phyloP scores from a whole-genome alignment of 768 basidiomycete species.

The Termitomyces heimii region DNA sequence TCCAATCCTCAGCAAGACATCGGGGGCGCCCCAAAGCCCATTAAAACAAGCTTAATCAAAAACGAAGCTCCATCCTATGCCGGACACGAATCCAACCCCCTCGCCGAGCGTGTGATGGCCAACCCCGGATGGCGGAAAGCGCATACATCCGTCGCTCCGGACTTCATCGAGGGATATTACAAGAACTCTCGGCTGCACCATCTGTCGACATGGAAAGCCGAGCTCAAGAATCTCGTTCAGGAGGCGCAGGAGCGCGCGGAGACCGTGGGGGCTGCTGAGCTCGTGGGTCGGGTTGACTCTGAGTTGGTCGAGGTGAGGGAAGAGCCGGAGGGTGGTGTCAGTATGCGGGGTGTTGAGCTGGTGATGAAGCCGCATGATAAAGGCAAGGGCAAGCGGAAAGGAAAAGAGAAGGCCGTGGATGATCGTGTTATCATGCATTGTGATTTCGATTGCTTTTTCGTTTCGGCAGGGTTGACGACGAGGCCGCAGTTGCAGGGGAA shows the following conservation, averaged over 20 bases:
- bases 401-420: constrained; percentile 48
- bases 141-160: constrained; percentile 81
- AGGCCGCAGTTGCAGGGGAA: constrained; percentile 81
- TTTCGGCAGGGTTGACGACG: constrained; percentile 79
- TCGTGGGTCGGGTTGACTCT: constrained; percentile 27
- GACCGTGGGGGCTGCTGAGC: constrained; percentile 14
- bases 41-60: background rate
- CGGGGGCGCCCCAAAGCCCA: too few relatives aligned
- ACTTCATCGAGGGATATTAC: constrained; percentile 82
- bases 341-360: constrained; percentile 50
- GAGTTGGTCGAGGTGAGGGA: constrained; percentile 8
- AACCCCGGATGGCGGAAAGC: constrained; percentile 81
- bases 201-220: constrained; percentile 87
- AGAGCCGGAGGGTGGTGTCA: constrained; percentile 25
- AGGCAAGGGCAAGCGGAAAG: constrained; percentile 51
- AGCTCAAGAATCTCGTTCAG: constrained; percentile 72
- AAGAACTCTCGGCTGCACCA: constrained; percentile 91
- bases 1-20: background rate
- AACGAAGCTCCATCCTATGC: constrained; percentile 58
- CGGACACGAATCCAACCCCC: constrained; percentile 56
- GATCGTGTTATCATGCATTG: constrained; percentile 83
- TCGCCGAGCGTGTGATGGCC: constrained; percentile 76
- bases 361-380: constrained; percentile 42
- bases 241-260: constrained; percentile 76
- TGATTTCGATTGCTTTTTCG: constrained; percentile 97